Evolutionary conservation across 495 filamentous ascomycete species (phyloP).

Genomic region (Pseudoneurospora amorphoporcata): DNA sequence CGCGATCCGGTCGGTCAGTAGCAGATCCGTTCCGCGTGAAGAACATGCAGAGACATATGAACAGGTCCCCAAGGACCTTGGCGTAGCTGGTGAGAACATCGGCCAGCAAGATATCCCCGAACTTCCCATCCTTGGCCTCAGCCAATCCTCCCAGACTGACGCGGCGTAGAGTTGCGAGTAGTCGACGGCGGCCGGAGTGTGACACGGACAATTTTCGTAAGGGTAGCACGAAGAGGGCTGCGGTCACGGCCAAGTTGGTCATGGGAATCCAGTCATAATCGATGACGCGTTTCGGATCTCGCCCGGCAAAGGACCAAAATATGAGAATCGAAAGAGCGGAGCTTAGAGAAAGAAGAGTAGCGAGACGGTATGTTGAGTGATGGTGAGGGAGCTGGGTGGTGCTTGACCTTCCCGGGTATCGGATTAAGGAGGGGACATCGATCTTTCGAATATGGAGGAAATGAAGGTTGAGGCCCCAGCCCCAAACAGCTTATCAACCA

Average conservation of each 20-base stretch:
- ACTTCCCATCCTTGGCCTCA: constrained; percentile 71
- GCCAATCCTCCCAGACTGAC: constrained; percentile 73
- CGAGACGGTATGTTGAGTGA: constrained; percentile 71
- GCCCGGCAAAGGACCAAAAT: constrained; percentile 75
- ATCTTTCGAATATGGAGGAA: constrained; percentile 65
- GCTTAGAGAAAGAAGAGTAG: constrained; percentile 59
- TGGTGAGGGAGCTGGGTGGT: constrained; percentile 61
- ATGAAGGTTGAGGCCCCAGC: constrained; percentile 80
- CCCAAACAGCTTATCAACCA: constrained; percentile 62
- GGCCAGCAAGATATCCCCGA: constrained; percentile 88
- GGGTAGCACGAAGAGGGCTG: constrained; percentile 60
- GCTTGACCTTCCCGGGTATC: constrained; percentile 61
- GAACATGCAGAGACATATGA: constrained; percentile 84
- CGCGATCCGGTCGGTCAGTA: constrained; percentile 69
- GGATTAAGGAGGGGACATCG: constrained; percentile 69
- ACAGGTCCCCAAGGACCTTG: constrained; percentile 83
- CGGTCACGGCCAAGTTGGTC: constrained; percentile 59
- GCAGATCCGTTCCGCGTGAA: constrained; percentile 53
- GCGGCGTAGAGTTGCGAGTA: constrained; percentile 60
- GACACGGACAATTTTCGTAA: constrained; percentile 51
- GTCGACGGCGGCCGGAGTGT: constrained; percentile 60
- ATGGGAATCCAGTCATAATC: constrained; percentile 74
- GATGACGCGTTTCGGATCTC: constrained; percentile 53
- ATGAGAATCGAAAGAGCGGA: constrained; percentile 57
- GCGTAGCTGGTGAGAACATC: constrained; percentile 93